These are phyloP conservation scores for Penicillium longicatenatum DNA, from an alignment of 495 filamentous ascomycete species.

Conservation along the genomic window DNA sequence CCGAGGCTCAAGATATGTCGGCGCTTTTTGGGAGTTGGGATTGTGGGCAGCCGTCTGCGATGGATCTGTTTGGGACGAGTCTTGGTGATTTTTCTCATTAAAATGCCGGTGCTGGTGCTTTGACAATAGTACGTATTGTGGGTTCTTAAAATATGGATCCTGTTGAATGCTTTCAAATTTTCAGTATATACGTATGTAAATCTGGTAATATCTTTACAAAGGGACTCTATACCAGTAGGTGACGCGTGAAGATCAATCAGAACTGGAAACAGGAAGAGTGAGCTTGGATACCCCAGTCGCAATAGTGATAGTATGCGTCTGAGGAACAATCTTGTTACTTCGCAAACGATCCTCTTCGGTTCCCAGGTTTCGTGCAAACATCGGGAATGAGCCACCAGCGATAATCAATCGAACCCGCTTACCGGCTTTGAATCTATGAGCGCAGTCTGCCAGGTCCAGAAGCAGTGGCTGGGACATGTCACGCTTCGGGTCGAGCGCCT, in stretches of 20 bases:
- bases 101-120: no score
- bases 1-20: constrained; percentile 12
- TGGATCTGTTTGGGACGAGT: constrained; percentile 9
- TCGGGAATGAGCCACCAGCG: constrained; percentile 21
- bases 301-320: constrained; percentile 20
- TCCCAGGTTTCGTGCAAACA: constrained; percentile 25
- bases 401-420: constrained; percentile 19
- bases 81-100: no score
- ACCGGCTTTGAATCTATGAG: constrained; percentile 18
- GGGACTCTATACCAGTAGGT: neutral
- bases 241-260: neutral
- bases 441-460: constrained; percentile 20
- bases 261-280: constrained; percentile 9
- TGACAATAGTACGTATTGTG: no score
- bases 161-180: no score
- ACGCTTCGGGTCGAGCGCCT: constrained; percentile 18
- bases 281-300: constrained; percentile 20
- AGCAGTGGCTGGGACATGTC: constrained; percentile 13
- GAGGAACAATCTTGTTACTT: constrained; percentile 13
- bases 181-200: no score
- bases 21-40: constrained; percentile 13
- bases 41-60: constrained; percentile 9
- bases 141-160: no score
- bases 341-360: constrained; percentile 20
- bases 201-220: neutral